Evolutionary conservation across 768 basidiomycete species (phyloP).

Genomic region (Lentinula boryana): DNA sequence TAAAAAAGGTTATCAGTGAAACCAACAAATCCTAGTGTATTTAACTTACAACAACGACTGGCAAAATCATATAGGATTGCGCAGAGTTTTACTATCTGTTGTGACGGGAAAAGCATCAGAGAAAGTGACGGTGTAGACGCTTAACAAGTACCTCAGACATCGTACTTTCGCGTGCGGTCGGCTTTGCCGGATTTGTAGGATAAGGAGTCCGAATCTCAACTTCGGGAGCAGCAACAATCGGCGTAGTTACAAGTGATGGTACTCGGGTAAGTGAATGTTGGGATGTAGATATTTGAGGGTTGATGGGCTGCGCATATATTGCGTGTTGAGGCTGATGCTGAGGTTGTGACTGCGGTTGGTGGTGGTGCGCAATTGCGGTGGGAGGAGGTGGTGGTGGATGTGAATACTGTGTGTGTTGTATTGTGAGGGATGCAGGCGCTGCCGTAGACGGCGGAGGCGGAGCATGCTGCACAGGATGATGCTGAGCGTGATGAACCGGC

Average conservation of each 20-base stretch:
- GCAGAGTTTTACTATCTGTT: slow-evolving; percentile 59
- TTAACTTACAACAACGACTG: slow-evolving; percentile 52
- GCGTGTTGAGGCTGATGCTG: slow-evolving; percentile 18
- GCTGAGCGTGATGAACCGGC: slow-evolving; percentile 20
- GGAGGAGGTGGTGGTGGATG: slow-evolving; percentile 12
- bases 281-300: slow-evolving; percentile 11
- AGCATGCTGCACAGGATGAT: slow-evolving; percentile 23
- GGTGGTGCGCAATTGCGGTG: slow-evolving; percentile 13
- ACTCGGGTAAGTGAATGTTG: background rate
- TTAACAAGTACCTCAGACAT: slow-evolving; percentile 36
- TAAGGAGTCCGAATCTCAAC: slow-evolving; percentile 34
- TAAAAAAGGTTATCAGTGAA: slow-evolving; percentile 10
- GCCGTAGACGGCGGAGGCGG: slow-evolving; percentile 11
- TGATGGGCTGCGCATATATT: background rate
- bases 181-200: slow-evolving; percentile 25
- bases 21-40: too few species aligned
- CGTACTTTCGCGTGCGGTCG: slow-evolving; percentile 27
- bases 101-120: slow-evolving; percentile 28
- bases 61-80: slow-evolving; percentile 58
- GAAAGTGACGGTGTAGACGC: slow-evolving; percentile 20
- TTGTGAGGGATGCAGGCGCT: background rate
- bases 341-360: slow-evolving; percentile 16
- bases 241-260: slow-evolving; percentile 9
- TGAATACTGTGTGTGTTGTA: slow-evolving; percentile 11
- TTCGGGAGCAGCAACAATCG: slow-evolving; percentile 38